A percentile compares a stretch with the other conserved stretches of the same genome.
Evolutionary conservation across 1,284 basidiomycete species (phyloP).

Genomic region (Bondarzewia mesenterica): DNA sequence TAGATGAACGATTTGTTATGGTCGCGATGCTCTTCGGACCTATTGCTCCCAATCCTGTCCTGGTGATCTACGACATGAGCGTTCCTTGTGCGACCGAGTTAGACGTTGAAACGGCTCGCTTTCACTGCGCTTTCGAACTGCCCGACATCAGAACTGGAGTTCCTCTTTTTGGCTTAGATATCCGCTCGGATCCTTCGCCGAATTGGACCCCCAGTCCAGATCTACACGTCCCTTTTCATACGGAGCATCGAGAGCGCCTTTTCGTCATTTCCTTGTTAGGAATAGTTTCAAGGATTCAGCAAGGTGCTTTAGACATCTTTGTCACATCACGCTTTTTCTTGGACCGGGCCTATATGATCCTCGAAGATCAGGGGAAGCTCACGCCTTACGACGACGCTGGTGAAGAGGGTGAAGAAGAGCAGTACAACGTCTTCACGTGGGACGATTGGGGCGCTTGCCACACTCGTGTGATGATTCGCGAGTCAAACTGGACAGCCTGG

Average conservation of each 20-base stretch:
- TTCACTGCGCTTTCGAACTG: constrained; percentile 32
- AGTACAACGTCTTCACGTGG: constrained; percentile 32
- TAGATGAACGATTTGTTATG: constrained; percentile 6
- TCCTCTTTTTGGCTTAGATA: constrained; percentile 27
- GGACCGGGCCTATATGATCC: constrained; percentile 20
- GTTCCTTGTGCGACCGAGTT: constrained; percentile 1
- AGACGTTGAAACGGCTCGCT: constrained; percentile 21
- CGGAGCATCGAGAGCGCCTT: constrained; percentile 34
- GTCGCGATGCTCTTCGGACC: not conserved
- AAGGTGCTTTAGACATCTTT: constrained; percentile 34
- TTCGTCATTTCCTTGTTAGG: constrained; percentile 40
- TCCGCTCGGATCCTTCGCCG: constrained; percentile 53
- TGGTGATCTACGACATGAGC: constrained; percentile 9
- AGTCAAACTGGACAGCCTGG: constrained; percentile 33
- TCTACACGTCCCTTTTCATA: constrained; percentile 38
- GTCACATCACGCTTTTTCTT: constrained; percentile 39
- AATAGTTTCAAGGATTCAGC: constrained; percentile 11
- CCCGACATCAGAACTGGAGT: constrained; percentile 24
- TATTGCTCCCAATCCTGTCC: not conserved
- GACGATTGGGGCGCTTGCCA: constrained; percentile 40
- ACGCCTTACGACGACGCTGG: no score
- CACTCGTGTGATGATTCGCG: constrained; percentile 31
- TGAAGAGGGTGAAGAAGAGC: constrained; percentile 14
- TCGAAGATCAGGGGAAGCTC: no score
- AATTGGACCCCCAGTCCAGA: constrained; percentile 29